Conservation (phyloP, 805 yeast genomes). For the Teunomyces aglyptinius region DNA sequence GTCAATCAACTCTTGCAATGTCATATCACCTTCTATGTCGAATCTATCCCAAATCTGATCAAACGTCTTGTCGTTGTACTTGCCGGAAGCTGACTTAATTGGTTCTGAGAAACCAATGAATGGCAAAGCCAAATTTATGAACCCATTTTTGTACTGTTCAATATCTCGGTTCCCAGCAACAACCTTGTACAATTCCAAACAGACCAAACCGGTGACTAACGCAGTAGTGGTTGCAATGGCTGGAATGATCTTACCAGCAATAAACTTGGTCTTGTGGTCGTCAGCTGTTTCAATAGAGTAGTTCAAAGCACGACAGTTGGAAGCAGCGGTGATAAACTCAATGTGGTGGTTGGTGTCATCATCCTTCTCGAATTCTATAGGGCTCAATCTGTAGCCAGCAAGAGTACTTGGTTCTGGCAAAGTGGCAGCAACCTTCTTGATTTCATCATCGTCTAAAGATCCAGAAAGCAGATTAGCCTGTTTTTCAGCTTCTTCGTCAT, state of each 20-base stretch:
- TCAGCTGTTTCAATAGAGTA: constrained; percentile 89
- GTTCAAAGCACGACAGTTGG: constrained; percentile 92
- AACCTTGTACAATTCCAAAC: constrained; percentile 88
- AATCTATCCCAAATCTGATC: constrained; percentile 97
- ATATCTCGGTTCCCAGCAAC: constrained; percentile 70
- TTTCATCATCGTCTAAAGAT: constrained; percentile 56
- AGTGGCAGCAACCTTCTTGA: constrained; percentile 66
- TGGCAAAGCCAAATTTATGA: constrained; percentile 87
- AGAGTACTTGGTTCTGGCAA: constrained; percentile 86
- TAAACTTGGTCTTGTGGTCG: constrained; percentile 85
- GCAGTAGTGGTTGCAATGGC: constrained; percentile 99
- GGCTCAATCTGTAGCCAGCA: constrained; percentile 81
- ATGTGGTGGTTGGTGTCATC: constrained; percentile 96
- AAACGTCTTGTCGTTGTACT: constrained; percentile 73
- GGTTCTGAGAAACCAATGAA: constrained; percentile 98
- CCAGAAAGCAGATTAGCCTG: constrained; percentile 48
- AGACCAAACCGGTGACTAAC: constrained; percentile 90
- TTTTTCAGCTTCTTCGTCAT: constrained; percentile 87
- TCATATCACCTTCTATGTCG: constrained; percentile 72
- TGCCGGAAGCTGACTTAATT: constrained; percentile 76
- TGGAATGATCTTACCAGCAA: constrained; percentile 98
- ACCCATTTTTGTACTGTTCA: constrained; percentile 90
- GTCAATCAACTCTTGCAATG: constrained; percentile 69
- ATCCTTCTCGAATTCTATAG: constrained; percentile 97
- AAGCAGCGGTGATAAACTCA: constrained; percentile 92